Evolutionary conservation across 2,329 filamentous ascomycete genomes (phyloP), one percentile per base, ranked within the genome.

Genomic region (Fonsecaea pedrosoi): DNA sequence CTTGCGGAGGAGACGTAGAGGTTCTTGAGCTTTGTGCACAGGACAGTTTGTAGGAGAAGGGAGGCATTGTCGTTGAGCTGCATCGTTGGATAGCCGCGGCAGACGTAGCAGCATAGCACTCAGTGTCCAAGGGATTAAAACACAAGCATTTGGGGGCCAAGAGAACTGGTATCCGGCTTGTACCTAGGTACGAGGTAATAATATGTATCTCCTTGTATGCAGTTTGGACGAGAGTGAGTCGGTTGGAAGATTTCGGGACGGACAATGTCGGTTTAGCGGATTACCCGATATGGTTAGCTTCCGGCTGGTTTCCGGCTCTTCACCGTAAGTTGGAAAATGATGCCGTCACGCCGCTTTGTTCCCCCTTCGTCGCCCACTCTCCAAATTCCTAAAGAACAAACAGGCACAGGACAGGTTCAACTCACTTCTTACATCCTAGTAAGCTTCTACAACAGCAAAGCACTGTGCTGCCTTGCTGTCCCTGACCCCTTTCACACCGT

Each of bases 271-370:
- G 45, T 21, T 48, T 48, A 9, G 45, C 45, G 45, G 32, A 38
- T 18, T 37, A 13, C 32, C 56, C 42, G 34, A 60, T 60, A 10
- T 34, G 57, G 57, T 37, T 60, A 60, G 57, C 5, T 8, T 8
- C 2, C 8, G 3, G 21, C 32, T 38, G 30, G 34, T n/a, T 38
- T 34, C 40, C 21, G 37, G 3, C 40, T 58, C 32, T 32, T 60
- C 57, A 60, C 57, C 57, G 57, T 60, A 50, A 60, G 18, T 50
- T 50, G 45, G 45, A 45, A 25, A 48, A 48, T 60, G 34, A 40
- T 21, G 42, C 45, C 9, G 45, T 60, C n/a, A 40, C 38, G 42
- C 45, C 21, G 45, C 45, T 25, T 30, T 25, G 45, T 4, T 30
- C 32, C 18, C 54, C 54, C 35, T 13, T 40, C n/a, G 15, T 40